Base-by-base conservation (phyloP, 805 yeast species). In the Yarrowia sp. region DNA sequence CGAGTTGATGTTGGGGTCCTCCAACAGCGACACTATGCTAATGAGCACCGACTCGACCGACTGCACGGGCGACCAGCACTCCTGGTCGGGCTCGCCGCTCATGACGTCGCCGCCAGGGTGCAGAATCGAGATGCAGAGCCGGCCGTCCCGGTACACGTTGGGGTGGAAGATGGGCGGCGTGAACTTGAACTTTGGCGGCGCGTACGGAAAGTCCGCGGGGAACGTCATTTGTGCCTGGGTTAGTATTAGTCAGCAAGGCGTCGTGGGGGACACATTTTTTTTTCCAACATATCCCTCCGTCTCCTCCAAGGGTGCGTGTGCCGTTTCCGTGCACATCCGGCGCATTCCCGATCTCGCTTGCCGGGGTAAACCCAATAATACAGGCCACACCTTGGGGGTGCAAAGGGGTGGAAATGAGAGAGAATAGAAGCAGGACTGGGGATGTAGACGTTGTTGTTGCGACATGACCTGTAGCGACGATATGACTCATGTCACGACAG, bases 131-230 rank as follows among this genome's bases (percentile, higher is more conserved):
- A 93, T 92, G 82, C 98, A 94, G 56, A 95, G 83, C 72, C 96
- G 81, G 17, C 98, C 98, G 78, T 93, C 97, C 70, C 91, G 85
- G 79, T 94, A 94, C 67, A 94, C 96, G 77, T 94, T 94, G 33
- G 98, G 98, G 75, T 94, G 98, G 79, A 87, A 93, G 72, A 94
- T 91, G 50, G 97, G 89, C 14, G 98, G 97, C 9, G 94, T 88
- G 82, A 94, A 94, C 73, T 96, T 83, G 80, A 92, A 94, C 43
- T 89, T 86, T 50, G 98, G 99, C 36, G 99, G 99, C 24, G 91
- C 82, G 76, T 86, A 94, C 3, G 98, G 99, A 79, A 88, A 94
- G 77, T 92, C 97, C 24, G 82, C 79, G 7, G 98, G 98, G 79
- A 94, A 94, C 72, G 88, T 84, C 97, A 94, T 91, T 76, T 91